Conservation (phyloP, 306 rosid genomes). For the Alnus rubra region DNA sequence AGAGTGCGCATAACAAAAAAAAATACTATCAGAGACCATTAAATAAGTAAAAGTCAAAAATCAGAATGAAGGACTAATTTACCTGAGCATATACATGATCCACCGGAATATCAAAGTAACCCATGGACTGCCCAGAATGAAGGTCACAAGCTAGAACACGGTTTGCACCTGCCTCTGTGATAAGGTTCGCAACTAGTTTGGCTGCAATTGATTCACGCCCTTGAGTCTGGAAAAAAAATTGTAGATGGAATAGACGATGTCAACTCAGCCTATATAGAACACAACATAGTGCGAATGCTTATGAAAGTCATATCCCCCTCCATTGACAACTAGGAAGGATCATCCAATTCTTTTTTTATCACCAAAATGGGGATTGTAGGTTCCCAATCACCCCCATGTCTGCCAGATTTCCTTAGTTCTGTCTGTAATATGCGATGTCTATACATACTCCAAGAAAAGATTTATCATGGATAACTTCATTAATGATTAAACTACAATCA, state of each 20-base stretch:
- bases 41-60: conserved; percentile 14
- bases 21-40: conserved; percentile 33
- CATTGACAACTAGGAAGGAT: neutral
- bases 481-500: neutral
- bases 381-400: neutral
- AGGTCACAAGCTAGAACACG: conserved; percentile 99
- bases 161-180: conserved; percentile 95
- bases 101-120: conserved; percentile 97
- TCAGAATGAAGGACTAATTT: conserved; percentile 24
- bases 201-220: conserved; percentile 99
- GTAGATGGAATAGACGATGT: neutral
- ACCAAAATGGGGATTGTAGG: neutral
- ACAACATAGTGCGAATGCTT: conserved; percentile 10
- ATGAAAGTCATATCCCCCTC: neutral
- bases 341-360: neutral
- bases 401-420: neutral
- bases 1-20: conserved; percentile 35
- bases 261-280: neutral
- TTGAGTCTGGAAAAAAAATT: conserved; percentile 60
- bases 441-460: neutral
- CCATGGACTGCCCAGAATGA: conserved; percentile 98
- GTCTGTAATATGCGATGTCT: neutral
- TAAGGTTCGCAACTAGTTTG: conserved; percentile 88
- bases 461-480: neutral
- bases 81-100: conserved; percentile 96